These are phyloP conservation scores for Tolypocladium capitatum DNA, from an alignment of 2,329 filamentous ascomycete species.

Conservation along the genomic window DNA sequence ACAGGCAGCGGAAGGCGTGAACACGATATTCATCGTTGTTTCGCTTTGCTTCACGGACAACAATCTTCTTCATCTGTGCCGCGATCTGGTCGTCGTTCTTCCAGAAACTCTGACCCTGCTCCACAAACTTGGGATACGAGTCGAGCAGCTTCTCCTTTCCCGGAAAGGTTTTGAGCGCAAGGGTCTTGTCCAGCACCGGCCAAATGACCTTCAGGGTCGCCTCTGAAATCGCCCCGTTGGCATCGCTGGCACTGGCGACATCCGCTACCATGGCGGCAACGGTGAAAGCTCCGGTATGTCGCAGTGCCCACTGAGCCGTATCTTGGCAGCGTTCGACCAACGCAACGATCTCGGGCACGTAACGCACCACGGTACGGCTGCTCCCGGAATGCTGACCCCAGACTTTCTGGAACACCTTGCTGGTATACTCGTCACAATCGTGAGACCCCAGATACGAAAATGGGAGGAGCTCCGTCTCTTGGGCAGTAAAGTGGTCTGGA, in stretches of 20 bases:
- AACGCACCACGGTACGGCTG: conserved; percentile 66
- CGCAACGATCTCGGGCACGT: conserved; percentile 66
- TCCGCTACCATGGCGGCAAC: conserved; percentile 61
- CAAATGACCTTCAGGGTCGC: conserved; percentile 54
- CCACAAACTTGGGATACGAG: conserved; percentile 66
- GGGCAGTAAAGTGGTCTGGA: conserved; percentile 70
- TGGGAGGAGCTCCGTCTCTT: conserved; percentile 65
- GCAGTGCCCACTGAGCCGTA: conserved; percentile 77
- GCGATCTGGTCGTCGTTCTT: conserved; percentile 36
- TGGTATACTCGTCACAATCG: conserved; percentile 68
- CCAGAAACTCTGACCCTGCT: conserved; percentile 48
- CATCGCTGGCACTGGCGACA: conserved; percentile 44
- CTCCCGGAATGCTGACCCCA: conserved; percentile 90
- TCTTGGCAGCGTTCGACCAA: conserved; percentile 58
- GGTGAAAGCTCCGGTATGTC: conserved; percentile 74
- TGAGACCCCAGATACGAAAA: conserved; percentile 82
- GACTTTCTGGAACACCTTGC: conserved; percentile 66
- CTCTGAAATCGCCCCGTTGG: conserved; percentile 45
- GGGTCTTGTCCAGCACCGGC: conserved; percentile 69
- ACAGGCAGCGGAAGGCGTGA: conserved; percentile 59
- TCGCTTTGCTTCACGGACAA: conserved; percentile 75
- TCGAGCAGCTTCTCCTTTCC: conserved; percentile 79
- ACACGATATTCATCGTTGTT: conserved; percentile 78
- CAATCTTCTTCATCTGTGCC: conserved; percentile 65
- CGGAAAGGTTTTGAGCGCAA: conserved; percentile 82